Conservation (phyloP, 495 filamentous ascomycete species). For the Collariella sp. region DNA sequence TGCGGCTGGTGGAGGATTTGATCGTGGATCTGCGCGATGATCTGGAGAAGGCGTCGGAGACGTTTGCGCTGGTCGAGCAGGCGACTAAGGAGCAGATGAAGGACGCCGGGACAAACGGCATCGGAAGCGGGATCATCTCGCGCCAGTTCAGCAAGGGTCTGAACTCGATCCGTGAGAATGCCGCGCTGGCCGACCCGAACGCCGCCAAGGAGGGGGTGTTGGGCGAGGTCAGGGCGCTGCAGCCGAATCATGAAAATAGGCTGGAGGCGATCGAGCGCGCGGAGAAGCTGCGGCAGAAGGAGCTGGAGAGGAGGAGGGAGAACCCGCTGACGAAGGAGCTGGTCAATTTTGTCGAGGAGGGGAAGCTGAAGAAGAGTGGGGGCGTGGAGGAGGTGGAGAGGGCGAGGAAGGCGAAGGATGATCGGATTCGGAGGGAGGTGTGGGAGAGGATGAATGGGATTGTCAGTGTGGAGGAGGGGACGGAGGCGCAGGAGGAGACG, state of each 20-base stretch:
- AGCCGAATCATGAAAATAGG: slow-evolving; percentile 88
- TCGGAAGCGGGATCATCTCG: slow-evolving; percentile 33
- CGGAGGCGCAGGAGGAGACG: slow-evolving; percentile 15
- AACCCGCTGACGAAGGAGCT: slow-evolving; percentile 87
- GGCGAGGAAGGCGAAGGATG: slow-evolving; percentile 75
- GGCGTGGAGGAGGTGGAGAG: slow-evolving; percentile 91
- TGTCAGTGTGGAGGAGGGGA: slow-evolving; percentile 21
- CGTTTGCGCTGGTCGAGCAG: slow-evolving; percentile 89
- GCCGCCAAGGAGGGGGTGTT: slow-evolving; percentile 85
- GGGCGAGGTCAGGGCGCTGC: slow-evolving; percentile 86
- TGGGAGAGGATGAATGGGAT: slow-evolving; percentile 62
- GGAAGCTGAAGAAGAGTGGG: slow-evolving; percentile 88
- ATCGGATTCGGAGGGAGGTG: slow-evolving; percentile 74
- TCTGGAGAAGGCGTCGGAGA: slow-evolving; percentile 85
- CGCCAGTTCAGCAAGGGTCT: slow-evolving; percentile 51
- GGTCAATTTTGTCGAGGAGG: slow-evolving; percentile 79
- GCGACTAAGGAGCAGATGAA: slow-evolving; percentile 93
- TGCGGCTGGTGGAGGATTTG: slow-evolving; percentile 90
- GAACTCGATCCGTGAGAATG: slow-evolving; percentile 49
- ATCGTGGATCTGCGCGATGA: slow-evolving; percentile 88
- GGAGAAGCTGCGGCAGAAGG: slow-evolving; percentile 78
- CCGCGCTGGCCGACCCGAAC: slow-evolving; percentile 56
- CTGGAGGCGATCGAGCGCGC: slow-evolving; percentile 93
- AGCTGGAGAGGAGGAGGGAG: slow-evolving; percentile 66
- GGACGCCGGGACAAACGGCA: slow-evolving; percentile 42